Evolutionary conservation across 2,329 filamentous ascomycete species (phyloP), one percentile per base, ranked within the genome.

Genomic region (Trichoderma simmonsii): DNA sequence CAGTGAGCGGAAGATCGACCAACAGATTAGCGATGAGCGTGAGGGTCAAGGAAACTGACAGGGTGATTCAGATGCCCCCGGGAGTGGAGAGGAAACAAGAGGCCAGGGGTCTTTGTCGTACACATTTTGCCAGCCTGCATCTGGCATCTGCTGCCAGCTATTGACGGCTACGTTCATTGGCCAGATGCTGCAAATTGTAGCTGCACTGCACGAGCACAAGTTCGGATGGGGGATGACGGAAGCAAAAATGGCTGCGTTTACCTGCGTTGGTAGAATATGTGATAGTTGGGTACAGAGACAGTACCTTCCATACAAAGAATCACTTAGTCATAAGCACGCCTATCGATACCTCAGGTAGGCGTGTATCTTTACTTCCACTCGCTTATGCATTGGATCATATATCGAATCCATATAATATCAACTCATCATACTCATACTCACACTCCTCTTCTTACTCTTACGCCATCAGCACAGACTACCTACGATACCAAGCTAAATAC

Each of bases 1-100:
- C 26, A 30, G 34, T 30, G 18, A 60, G 57, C 57, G 54, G 34
- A 24, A 69, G 66, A 69, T 69, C 66, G n/a, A 61, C 66, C 66
- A 61, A 34, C 66, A 26, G 66, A 69, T 61, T 61, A 61, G 66
- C 66, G 36, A 69, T 26, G 54, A 24, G 65, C 8, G 36, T 15
- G 39, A 64, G 39, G 61, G 32, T 12, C 12, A 26, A 51, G 34
- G 21, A 26, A 61, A 51, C 26, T 51, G 56, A 60, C 56, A 61
- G 66, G 66, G 66, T 34, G 18, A 43, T 18, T 36, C 34, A 36
- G 61, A 48, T 43, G 26, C 24, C 39, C 61, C 28, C 24, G 15
- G 9, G 34, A 57, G 32, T 56, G 21, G 32, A 56, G 64, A 36
- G 32, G 48, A 26, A n/a, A 6, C 24, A 26, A 56, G 30, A 36